These are phyloP conservation scores for Fusarium palustre DNA, from an alignment of 2,329 filamentous ascomycete species.

Conservation along the genomic window DNA sequence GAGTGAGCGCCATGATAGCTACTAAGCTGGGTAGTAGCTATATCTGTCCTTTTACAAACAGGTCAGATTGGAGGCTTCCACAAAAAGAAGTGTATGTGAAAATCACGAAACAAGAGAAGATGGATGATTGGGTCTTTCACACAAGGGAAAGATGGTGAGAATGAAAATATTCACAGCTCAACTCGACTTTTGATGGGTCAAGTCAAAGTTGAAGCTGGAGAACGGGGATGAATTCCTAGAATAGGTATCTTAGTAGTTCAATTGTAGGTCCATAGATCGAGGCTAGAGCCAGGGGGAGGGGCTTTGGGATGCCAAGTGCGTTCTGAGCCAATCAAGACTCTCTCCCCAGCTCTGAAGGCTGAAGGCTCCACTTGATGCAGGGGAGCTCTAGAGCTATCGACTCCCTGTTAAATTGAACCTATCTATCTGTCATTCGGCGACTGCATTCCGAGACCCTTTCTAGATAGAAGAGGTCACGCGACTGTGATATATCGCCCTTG, in stretches of 20 bases:
- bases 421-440: neutral
- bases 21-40: neutral
- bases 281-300: conserved; percentile 23
- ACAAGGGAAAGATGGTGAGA: neutral
- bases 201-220: conserved; percentile 17
- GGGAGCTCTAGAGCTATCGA: conserved; percentile 22
- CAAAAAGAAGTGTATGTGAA: neutral
- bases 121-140: neutral
- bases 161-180: conserved; percentile 3
- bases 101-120: neutral
- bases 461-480: neutral
- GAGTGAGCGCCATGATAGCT: conserved; percentile 39
- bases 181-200: conserved; percentile 16
- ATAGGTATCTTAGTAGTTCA: conserved; percentile 3
- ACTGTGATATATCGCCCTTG: neutral
- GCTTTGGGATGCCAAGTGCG: neutral
- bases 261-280: conserved; percentile 8
- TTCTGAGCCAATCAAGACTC: conserved; percentile 9
- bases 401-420: conserved; percentile 8
- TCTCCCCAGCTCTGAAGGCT: conserved; percentile 6
- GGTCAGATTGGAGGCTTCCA: neutral
- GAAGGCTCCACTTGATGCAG: conserved; percentile 21
- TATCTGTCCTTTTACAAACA: conserved; percentile 22
- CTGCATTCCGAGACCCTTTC: neutral
- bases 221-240: conserved; percentile 12